Conservation (phyloP, 2,329 filamentous ascomycete species). For the Rutstroemia sydowiana region DNA sequence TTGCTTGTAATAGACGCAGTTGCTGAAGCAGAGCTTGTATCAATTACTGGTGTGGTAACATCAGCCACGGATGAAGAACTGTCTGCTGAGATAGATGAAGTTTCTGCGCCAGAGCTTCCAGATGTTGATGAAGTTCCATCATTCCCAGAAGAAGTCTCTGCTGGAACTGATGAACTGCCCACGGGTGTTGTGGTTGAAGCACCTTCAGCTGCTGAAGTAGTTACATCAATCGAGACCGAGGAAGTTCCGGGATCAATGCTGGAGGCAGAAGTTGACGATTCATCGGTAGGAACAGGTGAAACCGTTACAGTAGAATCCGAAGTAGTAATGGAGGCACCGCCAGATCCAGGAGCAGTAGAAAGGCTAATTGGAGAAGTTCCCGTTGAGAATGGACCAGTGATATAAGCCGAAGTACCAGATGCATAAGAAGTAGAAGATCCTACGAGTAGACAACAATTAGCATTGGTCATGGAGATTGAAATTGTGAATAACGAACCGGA, state of each 20-base stretch:
- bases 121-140: background rate
- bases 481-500: background rate
- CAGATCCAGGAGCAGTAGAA: background rate
- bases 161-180: background rate
- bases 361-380: conserved; percentile 3
- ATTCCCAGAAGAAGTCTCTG: background rate
- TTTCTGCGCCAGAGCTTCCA: background rate
- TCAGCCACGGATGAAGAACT: background rate
- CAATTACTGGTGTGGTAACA: background rate
- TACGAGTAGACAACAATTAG: background rate
- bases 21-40: background rate
- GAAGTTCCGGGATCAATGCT: conserved; percentile 8
- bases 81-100: background rate
- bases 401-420: background rate
- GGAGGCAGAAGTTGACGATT: conserved; percentile 2
- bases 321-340: background rate
- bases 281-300: background rate
- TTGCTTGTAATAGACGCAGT: background rate
- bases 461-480: background rate
- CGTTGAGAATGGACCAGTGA: background rate
- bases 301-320: conserved; percentile 3
- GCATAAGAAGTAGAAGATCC: background rate
- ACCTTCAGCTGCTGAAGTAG: background rate
- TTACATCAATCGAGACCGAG: background rate
- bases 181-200: background rate